Evolutionary conservation across 768 basidiomycete genomes (phyloP).

Genomic region (Krasilnikovozyma curviuscula): DNA sequence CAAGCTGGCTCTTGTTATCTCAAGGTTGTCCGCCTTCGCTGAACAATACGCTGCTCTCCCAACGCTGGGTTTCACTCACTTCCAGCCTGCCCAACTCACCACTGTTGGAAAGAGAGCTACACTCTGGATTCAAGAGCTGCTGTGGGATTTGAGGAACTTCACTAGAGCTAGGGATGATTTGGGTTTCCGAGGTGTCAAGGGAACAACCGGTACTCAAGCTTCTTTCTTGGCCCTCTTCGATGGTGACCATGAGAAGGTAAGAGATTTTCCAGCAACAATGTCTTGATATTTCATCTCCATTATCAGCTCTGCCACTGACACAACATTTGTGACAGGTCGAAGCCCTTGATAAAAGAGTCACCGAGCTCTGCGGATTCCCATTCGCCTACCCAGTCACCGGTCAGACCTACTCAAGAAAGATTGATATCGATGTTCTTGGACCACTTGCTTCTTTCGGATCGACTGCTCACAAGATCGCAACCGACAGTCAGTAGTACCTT

Average conservation of each 20-base stretch:
- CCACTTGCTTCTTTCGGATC: constrained; percentile 75
- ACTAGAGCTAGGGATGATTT: constrained; percentile 73
- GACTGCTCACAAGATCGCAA: constrained; percentile 94
- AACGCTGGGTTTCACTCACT: constrained; percentile 93
- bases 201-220: constrained; percentile 97
- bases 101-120: constrained; percentile 95
- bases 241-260: constrained; percentile 77
- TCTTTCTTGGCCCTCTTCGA: constrained; percentile 87
- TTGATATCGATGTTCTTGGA: constrained; percentile 78
- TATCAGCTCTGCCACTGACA: background rate
- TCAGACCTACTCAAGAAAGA: constrained; percentile 95
- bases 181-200: constrained; percentile 95
- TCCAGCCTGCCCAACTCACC: constrained; percentile 93
- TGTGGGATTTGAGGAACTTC: constrained; percentile 92
- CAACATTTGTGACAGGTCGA: constrained; percentile 41
- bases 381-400: constrained; percentile 96
- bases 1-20: constrained; percentile 77
- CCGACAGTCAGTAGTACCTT: constrained; percentile 38
- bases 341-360: constrained; percentile 68
- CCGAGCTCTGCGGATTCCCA: constrained; percentile 72
- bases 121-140: constrained; percentile 90
- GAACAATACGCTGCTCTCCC: constrained; percentile 69
- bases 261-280: too few species aligned
- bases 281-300: background rate
- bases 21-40: constrained; percentile 68